Base-by-base conservation (phyloP, 495 filamentous ascomycete species). In the Elaphomyces granulatus region DNA sequence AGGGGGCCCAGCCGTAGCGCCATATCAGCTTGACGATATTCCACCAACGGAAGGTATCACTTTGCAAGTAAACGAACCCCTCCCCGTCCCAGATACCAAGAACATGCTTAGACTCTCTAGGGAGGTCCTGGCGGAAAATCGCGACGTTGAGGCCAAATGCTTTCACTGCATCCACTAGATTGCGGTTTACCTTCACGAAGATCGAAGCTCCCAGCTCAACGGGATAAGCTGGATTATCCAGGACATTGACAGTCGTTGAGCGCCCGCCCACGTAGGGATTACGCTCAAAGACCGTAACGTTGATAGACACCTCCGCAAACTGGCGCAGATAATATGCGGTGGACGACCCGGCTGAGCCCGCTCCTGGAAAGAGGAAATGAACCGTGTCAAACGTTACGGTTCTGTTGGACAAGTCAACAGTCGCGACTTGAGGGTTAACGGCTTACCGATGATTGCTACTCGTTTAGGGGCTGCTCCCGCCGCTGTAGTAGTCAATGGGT, bases 191-290 rank as follows among this genome's bases (percentile, higher is more conserved):
- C 32, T 81, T 54, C 19, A 96, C 85, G 52, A 99, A 99, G 47
- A 96, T 93, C 20, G 78, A 87, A 26, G 82, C 92, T 7, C 90
- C 90, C 1, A 95, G 70, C 47, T 99, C 90, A 34, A 94, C 72
- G 4, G 83, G 84, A 34, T 75, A 58, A 0, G 64, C 50, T 3
- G 79, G 67, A 48, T 90, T 68, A 45, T 75, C 74, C 45, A 81
- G 85, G 0, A 76, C 81, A 53, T 92, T 70, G 23, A 95, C 80
- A 15, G 90, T 96, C 4, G 86, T 90, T 17, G 83, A 83, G 9
- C 90, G 81, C 18, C 90, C 90, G 2, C 90, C 92, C 20, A 95
- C 68, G 52, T 81, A 84, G 18, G 67, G 60, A 14, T 72, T 75
- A 33, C 81, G 81, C 52, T 96, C 92, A 53, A 83, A 96, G 35